phyloP scores from a whole-genome alignment of 2,329 filamentous ascomycete species.

The Diatrype stigma region DNA sequence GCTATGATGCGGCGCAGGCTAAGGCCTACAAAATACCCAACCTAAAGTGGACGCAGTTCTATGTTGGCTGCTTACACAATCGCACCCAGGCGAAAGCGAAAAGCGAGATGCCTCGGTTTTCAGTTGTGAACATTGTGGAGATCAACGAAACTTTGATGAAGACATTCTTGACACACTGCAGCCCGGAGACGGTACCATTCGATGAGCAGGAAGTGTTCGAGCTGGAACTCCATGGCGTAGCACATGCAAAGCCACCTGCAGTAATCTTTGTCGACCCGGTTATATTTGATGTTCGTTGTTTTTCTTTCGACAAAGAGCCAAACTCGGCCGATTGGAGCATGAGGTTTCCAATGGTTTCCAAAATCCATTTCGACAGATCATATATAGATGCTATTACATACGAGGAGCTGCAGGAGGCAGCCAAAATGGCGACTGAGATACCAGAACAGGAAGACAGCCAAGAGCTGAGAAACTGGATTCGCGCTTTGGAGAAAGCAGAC shows the following conservation, averaged over 20 bases:
- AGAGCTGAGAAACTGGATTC: constrained; percentile 58
- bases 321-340: constrained; percentile 69
- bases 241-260: constrained; percentile 38
- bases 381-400: constrained; percentile 67
- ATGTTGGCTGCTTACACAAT: constrained; percentile 72
- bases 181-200: constrained; percentile 36
- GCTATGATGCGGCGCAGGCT: constrained; percentile 63
- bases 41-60: constrained; percentile 75
- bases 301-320: constrained; percentile 69
- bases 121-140: constrained; percentile 61
- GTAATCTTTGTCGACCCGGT: constrained; percentile 65
- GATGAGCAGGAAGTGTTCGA: constrained; percentile 37
- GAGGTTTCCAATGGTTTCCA: constrained; percentile 71
- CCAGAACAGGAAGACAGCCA: constrained; percentile 52
- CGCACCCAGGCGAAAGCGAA: constrained; percentile 52
- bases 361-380: constrained; percentile 72
- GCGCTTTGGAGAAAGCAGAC: constrained; percentile 54
- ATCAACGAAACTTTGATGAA: constrained; percentile 49
- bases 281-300: constrained; percentile 76
- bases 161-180: constrained; percentile 45
- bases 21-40: constrained; percentile 48
- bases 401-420: constrained; percentile 64
- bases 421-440: constrained; percentile 48
- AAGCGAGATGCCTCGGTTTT: constrained; percentile 54
- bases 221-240: constrained; percentile 44